Conservation (phyloP, 2,329 filamentous ascomycete species). For the Aspergillus alliaceus region DNA sequence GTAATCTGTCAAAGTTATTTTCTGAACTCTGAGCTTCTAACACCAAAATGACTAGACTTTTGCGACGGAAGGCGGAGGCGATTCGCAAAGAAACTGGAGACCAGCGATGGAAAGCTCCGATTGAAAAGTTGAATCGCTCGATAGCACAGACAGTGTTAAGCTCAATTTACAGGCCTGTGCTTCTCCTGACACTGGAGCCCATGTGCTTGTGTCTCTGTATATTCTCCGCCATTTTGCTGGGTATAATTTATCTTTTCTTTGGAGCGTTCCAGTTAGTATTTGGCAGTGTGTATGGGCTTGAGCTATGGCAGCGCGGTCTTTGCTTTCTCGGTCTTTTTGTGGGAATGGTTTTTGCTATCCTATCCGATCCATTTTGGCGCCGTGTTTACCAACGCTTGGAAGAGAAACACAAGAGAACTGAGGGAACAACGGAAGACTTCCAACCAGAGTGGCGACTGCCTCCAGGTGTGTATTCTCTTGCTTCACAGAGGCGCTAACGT, state of each 20-base stretch:
- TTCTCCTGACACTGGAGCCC: constrained; percentile 76
- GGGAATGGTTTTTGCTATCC: constrained; percentile 47
- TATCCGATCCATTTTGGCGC: constrained; percentile 49
- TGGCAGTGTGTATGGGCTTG: constrained; percentile 69
- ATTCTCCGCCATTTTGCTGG: constrained; percentile 80
- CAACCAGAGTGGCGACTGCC: constrained; percentile 88
- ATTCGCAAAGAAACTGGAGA: constrained; percentile 77
- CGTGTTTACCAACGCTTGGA: constrained; percentile 45
- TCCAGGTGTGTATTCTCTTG: constrained; percentile 49
- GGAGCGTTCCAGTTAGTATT: constrained; percentile 85
- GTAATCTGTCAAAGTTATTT: constrained; percentile 9
- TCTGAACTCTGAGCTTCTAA: constrained; percentile 44
- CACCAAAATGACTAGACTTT: constrained; percentile 43
- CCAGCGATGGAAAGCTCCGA: constrained; percentile 70
- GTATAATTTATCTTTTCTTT: constrained; percentile 87
- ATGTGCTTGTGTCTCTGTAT: constrained; percentile 84
- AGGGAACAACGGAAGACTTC: constrained; percentile 47
- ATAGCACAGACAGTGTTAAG: constrained; percentile 60
- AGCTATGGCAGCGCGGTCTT: constrained; percentile 76
- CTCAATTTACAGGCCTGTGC: constrained; percentile 66
- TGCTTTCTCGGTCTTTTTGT: constrained; percentile 64
- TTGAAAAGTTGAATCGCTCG: constrained; percentile 70
- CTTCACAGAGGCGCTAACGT: background rate
- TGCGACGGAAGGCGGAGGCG: constrained; percentile 69
- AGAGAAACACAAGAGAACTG: constrained; percentile 35